Evolutionary conservation across 2,329 filamentous ascomycete species (phyloP).

Genomic region (Fusarium fujikuroi): DNA sequence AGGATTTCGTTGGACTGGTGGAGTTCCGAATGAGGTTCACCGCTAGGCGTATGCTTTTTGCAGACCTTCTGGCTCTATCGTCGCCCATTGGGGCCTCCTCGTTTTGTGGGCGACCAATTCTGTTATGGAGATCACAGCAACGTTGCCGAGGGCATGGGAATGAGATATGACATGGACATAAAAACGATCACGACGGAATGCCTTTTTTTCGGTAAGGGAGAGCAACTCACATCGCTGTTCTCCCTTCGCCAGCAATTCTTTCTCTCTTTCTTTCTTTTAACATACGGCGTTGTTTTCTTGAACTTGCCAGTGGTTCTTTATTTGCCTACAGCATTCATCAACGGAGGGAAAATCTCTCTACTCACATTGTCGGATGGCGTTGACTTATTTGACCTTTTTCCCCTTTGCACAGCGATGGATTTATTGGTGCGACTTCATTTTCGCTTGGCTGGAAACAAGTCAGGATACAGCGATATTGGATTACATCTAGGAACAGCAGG

Average conservation of each 20-base stretch:
- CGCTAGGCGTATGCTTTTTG: constrained; percentile 9
- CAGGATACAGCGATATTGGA: constrained; percentile 22
- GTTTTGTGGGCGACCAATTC: constrained; percentile 16
- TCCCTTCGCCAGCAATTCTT: background rate
- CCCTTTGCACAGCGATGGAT: constrained; percentile 44
- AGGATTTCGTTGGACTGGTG: constrained; percentile 54
- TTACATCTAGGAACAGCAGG: constrained; percentile 42
- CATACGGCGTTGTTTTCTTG: constrained; percentile 15
- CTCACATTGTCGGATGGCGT: constrained; percentile 21
- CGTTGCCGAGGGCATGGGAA: constrained; percentile 48
- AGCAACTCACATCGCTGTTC: background rate
- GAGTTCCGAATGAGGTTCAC: constrained; percentile 46
- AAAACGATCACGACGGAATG: constrained; percentile 33
- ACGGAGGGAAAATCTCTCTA: constrained; percentile 22
- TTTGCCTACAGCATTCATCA: constrained; percentile 19
- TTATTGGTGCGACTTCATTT: constrained; percentile 26
- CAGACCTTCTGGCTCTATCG: constrained; percentile 9
- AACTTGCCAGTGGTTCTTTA: constrained; percentile 1
- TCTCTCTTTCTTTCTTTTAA: constrained; percentile 13
- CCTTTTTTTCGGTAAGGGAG: background rate
- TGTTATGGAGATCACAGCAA: constrained; percentile 37
- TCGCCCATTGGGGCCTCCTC: constrained; percentile 6
- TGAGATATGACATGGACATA: constrained; percentile 42
- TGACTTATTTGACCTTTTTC: constrained; percentile 6
- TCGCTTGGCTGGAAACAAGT: constrained; percentile 31